Evolutionary conservation across 2,329 filamentous ascomycete genomes (phyloP).

Genomic region (Botryotinia narcissicola): DNA sequence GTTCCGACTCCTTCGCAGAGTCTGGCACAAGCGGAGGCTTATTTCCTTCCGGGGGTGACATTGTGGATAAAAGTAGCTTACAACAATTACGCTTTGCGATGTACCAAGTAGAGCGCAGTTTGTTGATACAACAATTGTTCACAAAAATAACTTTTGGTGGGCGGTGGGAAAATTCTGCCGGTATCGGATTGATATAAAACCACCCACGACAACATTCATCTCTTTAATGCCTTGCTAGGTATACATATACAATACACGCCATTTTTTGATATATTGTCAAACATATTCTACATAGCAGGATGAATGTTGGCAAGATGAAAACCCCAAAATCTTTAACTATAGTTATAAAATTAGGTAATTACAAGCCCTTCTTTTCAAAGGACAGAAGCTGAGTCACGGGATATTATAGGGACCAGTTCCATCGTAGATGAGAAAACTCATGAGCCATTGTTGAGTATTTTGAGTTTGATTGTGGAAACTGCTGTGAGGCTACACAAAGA

Average conservation of each 20-base stretch:
- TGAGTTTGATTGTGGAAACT: slow-evolving; percentile 92
- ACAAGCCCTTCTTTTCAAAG: slow-evolving; percentile 15
- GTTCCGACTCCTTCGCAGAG: neutral
- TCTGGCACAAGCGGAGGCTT: neutral
- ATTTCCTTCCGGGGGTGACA: slow-evolving; percentile 19
- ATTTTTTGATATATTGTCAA: neutral
- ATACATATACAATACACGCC: neutral
- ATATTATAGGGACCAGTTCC: slow-evolving; percentile 82
- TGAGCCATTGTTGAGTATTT: slow-evolving; percentile 85
- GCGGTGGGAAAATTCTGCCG: slow-evolving; percentile 18
- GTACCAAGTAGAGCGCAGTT: neutral
- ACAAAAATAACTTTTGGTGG: slow-evolving; percentile 1
- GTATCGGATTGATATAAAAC: neutral
- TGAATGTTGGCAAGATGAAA: slow-evolving; percentile 46
- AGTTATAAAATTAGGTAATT: slow-evolving; percentile 64
- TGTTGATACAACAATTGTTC: neutral
- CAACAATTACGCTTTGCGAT: neutral
- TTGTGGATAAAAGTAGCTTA: neutral
- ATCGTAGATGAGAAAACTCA: slow-evolving; percentile 96
- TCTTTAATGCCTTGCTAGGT: slow-evolving; percentile 4
- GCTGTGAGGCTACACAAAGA: slow-evolving; percentile 82
- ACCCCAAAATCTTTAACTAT: slow-evolving; percentile 56
- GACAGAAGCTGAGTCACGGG: slow-evolving; percentile 19
- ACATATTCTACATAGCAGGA: neutral
- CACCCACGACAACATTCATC: neutral